Evolutionary conservation across 2,329 filamentous ascomycete genomes (phyloP), one percentile per base, ranked within the genome.

Genomic region (Onygenales sp.): DNA sequence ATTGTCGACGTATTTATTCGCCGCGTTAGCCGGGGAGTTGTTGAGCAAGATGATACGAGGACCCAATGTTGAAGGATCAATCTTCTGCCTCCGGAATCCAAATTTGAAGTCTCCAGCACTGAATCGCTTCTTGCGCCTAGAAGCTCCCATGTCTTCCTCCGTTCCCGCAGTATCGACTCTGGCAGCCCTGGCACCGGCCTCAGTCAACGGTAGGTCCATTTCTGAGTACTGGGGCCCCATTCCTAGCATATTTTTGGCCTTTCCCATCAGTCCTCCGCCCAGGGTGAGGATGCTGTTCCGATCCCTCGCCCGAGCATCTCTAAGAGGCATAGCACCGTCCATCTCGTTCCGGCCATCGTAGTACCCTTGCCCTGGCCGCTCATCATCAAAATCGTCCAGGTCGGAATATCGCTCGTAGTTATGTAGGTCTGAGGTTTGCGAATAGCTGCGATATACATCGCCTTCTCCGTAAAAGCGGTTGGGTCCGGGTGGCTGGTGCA

Each of bases 131-230:
- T 76, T 76, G 50, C 70, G 65, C 17, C 21, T 49, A n/a, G 65
- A 69, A 47, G 67, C 67, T 52, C 57, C 64, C 62, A 68, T 69
- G 64, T 69, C 69, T 66, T 68, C 65, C 65, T 70, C 63, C 49
- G 66, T 62, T 58, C 66, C 61, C 59, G 70, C 67, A 55, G 73
- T 74, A 59, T 74, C 73, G 52, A 76, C 62, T 14, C 66, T 64
- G 63, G 70, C 65, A 59, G 73, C 72, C 61, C 77, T 74, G 47
- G 77, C 79, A 51, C 77, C 81, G 46, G 85, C 74, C 67, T 97
- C 89, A 4, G 92, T 97, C 70, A 98, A 77, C 11, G 93, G 93
- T 52, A 98, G 77, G 67, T 98, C 92, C 93, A 98, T 98, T 72
- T 97, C 93, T 36, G 92, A 96, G 71, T 98, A 97, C 58, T 85